Conservation (phyloP, 2,329 filamentous ascomycete genomes). For the Neofusicoccum cordaticola region DNA sequence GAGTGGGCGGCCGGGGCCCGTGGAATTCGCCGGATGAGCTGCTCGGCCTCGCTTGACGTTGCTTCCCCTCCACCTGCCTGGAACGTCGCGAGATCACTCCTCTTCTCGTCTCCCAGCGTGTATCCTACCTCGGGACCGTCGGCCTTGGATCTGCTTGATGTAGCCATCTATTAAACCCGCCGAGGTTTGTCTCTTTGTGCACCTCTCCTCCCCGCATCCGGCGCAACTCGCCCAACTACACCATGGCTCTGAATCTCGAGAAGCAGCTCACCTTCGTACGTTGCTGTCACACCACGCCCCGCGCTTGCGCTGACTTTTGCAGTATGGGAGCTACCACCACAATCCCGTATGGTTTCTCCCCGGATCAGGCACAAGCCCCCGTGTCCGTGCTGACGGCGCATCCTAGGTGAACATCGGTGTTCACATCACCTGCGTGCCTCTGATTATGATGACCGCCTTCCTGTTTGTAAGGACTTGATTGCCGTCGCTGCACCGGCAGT, state of each 20-base stretch:
- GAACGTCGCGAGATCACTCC: background rate
- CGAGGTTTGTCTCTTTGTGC: slow-evolving; percentile 15
- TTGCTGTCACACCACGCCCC: slow-evolving; percentile 21
- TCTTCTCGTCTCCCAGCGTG: background rate
- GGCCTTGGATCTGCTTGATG: slow-evolving; percentile 1
- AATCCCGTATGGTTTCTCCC: slow-evolving; percentile 54
- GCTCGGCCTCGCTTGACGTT: background rate
- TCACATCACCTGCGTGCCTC: slow-evolving; percentile 75
- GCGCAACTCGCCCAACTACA: background rate
- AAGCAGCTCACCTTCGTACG: slow-evolving; percentile 79
- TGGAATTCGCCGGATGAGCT: background rate
- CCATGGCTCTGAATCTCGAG: slow-evolving; percentile 70
- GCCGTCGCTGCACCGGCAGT: background rate
- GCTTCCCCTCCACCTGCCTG: background rate
- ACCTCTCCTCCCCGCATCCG: slow-evolving; percentile 4
- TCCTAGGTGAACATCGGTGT: slow-evolving; percentile 69
- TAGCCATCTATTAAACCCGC: background rate
- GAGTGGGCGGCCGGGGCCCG: background rate
- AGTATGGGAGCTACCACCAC: slow-evolving; percentile 85
- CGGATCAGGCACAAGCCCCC: slow-evolving; percentile 22
- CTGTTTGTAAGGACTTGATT: slow-evolving; percentile 58
- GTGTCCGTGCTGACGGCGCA: slow-evolving; percentile 21
- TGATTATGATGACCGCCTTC: slow-evolving; percentile 69
- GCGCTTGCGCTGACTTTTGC: slow-evolving; percentile 8
- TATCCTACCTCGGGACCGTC: background rate